phyloP scores from a whole-genome alignment of 1,284 basidiomycete genomes.

The Ganoderma boninense region DNA sequence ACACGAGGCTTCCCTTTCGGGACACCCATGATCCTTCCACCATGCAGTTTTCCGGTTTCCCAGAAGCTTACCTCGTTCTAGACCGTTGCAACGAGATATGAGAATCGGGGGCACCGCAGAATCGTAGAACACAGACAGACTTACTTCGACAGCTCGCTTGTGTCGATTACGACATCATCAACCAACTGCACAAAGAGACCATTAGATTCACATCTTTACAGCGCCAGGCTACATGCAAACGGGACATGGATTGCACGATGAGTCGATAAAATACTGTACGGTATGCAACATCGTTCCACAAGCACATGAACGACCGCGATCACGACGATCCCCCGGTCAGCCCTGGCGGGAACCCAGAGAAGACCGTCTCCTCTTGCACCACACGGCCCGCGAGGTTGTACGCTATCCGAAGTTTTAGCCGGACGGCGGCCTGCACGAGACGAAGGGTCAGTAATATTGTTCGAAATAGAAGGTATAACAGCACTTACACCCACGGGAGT shows the following conservation, averaged over 20 bases:
- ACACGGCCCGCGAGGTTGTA: slow-evolving; percentile 75
- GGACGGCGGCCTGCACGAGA: slow-evolving; percentile 72
- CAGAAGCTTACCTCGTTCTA: not conserved
- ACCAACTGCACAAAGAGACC: not conserved
- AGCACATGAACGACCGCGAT: slow-evolving; percentile 16
- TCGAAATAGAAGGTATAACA: not conserved
- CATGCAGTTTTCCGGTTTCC: not conserved
- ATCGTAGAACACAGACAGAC: not conserved
- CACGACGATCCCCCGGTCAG: slow-evolving; percentile 57
- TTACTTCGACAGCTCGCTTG: not conserved
- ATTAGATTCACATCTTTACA: slow-evolving; percentile 17
- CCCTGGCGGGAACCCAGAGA: slow-evolving; percentile 86
- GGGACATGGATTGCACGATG: slow-evolving; percentile 11
- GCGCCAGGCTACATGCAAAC: slow-evolving; percentile 22
- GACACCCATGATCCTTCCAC: not conserved
- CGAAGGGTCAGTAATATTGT: not conserved
- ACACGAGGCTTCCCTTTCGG: slow-evolving; percentile 7
- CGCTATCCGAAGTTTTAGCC: slow-evolving; percentile 87
- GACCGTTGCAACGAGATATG: not conserved
- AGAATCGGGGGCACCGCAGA: not conserved
- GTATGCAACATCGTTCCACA: slow-evolving; percentile 5
- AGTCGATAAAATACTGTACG: slow-evolving; percentile 8
- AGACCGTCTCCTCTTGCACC: slow-evolving; percentile 95
- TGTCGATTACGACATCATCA: not conserved
- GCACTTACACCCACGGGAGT: slow-evolving; percentile 86